Conservation (phyloP, 495 filamentous ascomycete genomes). For the Penicillium paradoxum region DNA sequence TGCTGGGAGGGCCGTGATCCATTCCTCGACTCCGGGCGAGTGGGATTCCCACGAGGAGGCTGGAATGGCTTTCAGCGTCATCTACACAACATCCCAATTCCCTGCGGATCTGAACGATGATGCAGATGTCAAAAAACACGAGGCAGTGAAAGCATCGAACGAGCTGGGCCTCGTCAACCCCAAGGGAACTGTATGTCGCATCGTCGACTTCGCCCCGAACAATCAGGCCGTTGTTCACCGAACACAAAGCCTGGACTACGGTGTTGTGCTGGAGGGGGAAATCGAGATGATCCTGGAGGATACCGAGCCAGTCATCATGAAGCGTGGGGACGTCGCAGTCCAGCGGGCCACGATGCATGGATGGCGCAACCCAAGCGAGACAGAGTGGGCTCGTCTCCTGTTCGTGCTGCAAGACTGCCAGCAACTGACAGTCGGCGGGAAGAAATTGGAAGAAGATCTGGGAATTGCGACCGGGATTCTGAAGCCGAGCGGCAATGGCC, state of each 20-base stretch:
- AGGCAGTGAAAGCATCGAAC: conserved; percentile 28
- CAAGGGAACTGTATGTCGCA: conserved; percentile 47
- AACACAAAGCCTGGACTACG: conserved; percentile 70
- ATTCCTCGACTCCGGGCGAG: conserved; percentile 17
- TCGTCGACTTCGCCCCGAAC: conserved; percentile 62
- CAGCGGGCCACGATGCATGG: conserved; percentile 52
- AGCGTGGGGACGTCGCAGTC: conserved; percentile 67
- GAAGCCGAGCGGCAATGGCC: conserved; percentile 46
- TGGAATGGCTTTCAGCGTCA: conserved; percentile 27
- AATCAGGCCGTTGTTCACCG: conserved; percentile 62
- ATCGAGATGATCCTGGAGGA: conserved; percentile 72
- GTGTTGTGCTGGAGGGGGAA: conserved; percentile 69
- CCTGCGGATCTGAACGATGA: conserved; percentile 51
- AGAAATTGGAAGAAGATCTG: conserved; percentile 45
- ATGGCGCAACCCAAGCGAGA: conserved; percentile 37
- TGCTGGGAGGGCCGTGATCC: conserved; percentile 28
- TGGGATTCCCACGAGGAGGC: conserved; percentile 19
- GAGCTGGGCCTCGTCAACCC: conserved; percentile 48
- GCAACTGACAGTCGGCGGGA: conserved; percentile 37
- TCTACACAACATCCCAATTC: conserved; percentile 46
- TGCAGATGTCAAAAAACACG: conserved; percentile 39
- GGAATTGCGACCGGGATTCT: conserved; percentile 26
- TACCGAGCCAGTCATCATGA: conserved; percentile 54
- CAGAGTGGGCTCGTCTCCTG: conserved; percentile 52
- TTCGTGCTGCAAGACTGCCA: conserved; percentile 53